These are phyloP conservation scores for Stagonosporopsis cucurbitacearum DNA, from an alignment of 2,329 filamentous ascomycete genomes.

Conservation along the genomic window DNA sequence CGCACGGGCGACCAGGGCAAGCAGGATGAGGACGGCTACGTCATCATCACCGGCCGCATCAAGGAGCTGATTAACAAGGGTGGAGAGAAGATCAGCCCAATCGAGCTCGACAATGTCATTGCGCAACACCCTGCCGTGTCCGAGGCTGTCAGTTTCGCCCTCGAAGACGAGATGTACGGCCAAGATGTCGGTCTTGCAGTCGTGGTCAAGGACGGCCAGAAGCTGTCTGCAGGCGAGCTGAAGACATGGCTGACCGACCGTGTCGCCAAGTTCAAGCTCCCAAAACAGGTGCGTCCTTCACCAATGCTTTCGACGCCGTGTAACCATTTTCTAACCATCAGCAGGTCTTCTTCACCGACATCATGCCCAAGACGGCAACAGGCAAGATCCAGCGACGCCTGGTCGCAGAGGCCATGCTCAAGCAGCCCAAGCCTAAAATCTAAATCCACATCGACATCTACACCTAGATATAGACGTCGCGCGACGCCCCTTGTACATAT, in stretches of 20 bases:
- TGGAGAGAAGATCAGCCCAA: slow-evolving; percentile 87
- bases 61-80: slow-evolving; percentile 94
- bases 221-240: slow-evolving; percentile 64
- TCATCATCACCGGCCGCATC: slow-evolving; percentile 88
- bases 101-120: slow-evolving; percentile 84
- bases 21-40: slow-evolving; percentile 78
- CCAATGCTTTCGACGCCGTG: slow-evolving; percentile 16
- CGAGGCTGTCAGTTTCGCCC: slow-evolving; percentile 83
- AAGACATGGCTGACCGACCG: slow-evolving; percentile 72
- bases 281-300: slow-evolving; percentile 69
- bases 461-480: too few species aligned
- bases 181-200: slow-evolving; percentile 81
- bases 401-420: slow-evolving; percentile 84
- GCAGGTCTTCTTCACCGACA: slow-evolving; percentile 78
- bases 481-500: slow-evolving; percentile 14
- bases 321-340: slow-evolving; percentile 27
- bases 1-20: slow-evolving; percentile 87
- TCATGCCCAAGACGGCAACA: slow-evolving; percentile 92
- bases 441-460: too few species aligned
- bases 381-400: slow-evolving; percentile 87
- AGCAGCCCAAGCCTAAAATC: slow-evolving; percentile 62
- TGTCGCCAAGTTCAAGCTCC: slow-evolving; percentile 83
- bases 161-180: slow-evolving; percentile 82
- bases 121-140: slow-evolving; percentile 73
- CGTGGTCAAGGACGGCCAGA: slow-evolving; percentile 70